Percentiles rank a stretch among this genome's conserved stretches.
phyloP scores from a whole-genome alignment of 1,139 yeast genomes.

The Hansenula sp. region DNA sequence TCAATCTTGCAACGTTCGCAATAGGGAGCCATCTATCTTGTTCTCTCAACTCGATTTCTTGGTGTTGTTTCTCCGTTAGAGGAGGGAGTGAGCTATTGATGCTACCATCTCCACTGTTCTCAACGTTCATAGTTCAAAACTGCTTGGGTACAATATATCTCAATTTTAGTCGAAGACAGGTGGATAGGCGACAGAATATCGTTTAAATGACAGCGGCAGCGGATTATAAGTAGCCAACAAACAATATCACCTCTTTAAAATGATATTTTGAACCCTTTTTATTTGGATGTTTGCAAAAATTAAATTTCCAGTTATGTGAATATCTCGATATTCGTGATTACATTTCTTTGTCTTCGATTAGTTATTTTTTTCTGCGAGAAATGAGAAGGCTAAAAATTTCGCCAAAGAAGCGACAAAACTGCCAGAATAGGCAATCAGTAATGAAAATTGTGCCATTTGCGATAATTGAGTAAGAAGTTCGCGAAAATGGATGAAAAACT shows the following conservation, averaged over 20 bases:
- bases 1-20: conserved; percentile 86
- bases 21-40: conserved; percentile 85
- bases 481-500: neutral
- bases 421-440: neutral
- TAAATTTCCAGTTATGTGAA: too few species aligned
- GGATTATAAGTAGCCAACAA: too few species aligned
- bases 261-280: too few species aligned
- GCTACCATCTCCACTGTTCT: neutral
- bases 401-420: neutral
- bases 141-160: neutral
- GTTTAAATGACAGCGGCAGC: too few species aligned
- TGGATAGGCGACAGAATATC: too few species aligned
- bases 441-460: neutral
- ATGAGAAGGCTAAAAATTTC: too few species aligned
- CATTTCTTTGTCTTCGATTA: conserved; percentile 11
- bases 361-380: conserved; percentile 6
- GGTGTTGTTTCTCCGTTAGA: conserved; percentile 21
- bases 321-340: conserved; percentile 6
- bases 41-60: conserved; percentile 45
- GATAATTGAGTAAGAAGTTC: neutral
- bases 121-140: neutral
- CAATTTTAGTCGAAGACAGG: too few species aligned
- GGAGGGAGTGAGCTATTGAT: neutral
- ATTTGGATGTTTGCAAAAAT: too few species aligned
- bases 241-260: too few species aligned